Evolutionary conservation across 768 basidiomycete genomes (phyloP).

Genomic region (Cystofilobasidium bisporidii): DNA sequence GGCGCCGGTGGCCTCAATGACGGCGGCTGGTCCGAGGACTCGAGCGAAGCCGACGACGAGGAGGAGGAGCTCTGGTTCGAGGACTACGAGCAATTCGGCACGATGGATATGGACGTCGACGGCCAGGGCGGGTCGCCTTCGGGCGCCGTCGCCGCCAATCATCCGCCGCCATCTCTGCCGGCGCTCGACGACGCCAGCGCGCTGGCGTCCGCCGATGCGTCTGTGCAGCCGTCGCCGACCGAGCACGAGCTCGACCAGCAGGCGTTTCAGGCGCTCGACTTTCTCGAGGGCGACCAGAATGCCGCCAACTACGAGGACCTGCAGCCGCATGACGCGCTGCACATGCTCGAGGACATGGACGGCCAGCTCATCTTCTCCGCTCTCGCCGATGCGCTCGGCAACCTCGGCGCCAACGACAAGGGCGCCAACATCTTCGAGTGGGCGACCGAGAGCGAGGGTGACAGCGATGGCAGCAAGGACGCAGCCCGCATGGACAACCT

Average conservation of each 20-base stretch:
- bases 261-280: background rate
- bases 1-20: background rate
- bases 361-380: slow-evolving; percentile 24
- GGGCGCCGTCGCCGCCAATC: background rate
- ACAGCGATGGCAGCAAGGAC: slow-evolving; percentile 24
- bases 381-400: slow-evolving; percentile 7
- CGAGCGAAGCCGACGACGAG: slow-evolving; percentile 27
- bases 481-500: slow-evolving; percentile 25
- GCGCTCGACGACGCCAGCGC: background rate
- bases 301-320: slow-evolving; percentile 9
- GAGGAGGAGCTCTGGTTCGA: slow-evolving; percentile 27
- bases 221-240: background rate
- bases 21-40: slow-evolving; percentile 24
- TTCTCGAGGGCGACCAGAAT: background rate
- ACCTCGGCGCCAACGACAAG: background rate
- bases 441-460: slow-evolving; percentile 28
- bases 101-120: slow-evolving; percentile 15
- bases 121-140: background rate
- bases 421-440: slow-evolving; percentile 17
- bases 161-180: background rate
- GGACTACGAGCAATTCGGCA: slow-evolving; percentile 5
- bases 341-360: slow-evolving; percentile 26
- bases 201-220: background rate
- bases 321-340: slow-evolving; percentile 2
- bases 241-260: slow-evolving; percentile 4